Evolutionary conservation across 257 asterid species (phyloP), one percentile per base, ranked within the genome.

Genomic region (Haberlea rhodopensis): DNA sequence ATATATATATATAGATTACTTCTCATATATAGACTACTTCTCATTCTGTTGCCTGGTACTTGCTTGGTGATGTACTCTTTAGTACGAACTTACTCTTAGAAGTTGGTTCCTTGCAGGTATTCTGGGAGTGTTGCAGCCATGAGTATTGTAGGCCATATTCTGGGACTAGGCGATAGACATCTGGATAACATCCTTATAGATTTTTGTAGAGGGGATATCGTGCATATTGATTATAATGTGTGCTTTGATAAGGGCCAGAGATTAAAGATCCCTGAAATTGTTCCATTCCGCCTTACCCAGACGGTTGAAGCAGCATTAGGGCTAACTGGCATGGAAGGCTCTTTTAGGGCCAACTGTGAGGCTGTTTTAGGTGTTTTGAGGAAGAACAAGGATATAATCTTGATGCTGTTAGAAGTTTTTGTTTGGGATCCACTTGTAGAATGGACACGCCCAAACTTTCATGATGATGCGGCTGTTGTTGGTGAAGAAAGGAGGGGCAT

Each of bases 351-450:
- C 18, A 81, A 90, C 75, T 94, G 96, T 80, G 99, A 94, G 79
- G 89, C 94, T 68, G 91, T 87, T 81, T 83, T 90, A 78, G 86
- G 94, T 71, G 86, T 83, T 78, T 62, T 94, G 75, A 90, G 88
- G 84, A 86, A 86, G 84, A 89, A 94, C 70, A 94, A 94, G 91
- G 99, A 94, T 77, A 80, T 86, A 73, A 81, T 94, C 60, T 79
- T 94, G 83, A 87, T 94, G 99, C 71, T 94, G 64, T 65, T 94
- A 53, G 99, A 89, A 74, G 96, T 75, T 68, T 94, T 94, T 83
- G 94, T 90, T 62, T 94, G 99, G 99, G 99, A 94, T 70, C 99
- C 99, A 26, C 97, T 94, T 59, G 97, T 90, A 69, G 99, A 94
- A 72, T 94, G 99, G 99, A 94, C 99, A 73, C 95, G 91, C 59